Evolutionary conservation across 495 filamentous ascomycete genomes (phyloP).

Genomic region (Echria macrotheca): DNA sequence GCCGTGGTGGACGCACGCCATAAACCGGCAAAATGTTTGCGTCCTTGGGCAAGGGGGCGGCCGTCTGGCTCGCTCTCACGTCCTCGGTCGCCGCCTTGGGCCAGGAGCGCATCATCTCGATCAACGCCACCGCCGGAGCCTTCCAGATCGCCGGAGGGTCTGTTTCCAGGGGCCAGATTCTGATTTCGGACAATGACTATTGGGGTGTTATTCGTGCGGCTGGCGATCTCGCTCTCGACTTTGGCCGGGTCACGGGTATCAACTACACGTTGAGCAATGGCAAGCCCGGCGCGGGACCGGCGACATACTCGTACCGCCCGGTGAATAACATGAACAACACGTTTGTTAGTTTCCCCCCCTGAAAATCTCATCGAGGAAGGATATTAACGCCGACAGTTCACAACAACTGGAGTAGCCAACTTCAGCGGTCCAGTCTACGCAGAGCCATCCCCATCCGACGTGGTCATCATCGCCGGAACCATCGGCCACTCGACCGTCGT

Average conservation of each 20-base stretch:
- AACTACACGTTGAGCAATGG: slow-evolving; percentile 53
- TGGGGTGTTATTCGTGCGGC: slow-evolving; percentile 64
- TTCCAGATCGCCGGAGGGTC: slow-evolving; percentile 43
- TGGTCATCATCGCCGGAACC: slow-evolving; percentile 65
- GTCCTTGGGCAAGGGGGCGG: slow-evolving; percentile 17
- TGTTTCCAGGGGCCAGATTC: slow-evolving; percentile 43
- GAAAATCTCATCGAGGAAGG: no score
- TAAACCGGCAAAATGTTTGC: slow-evolving; percentile 21
- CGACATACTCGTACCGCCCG: slow-evolving; percentile 38
- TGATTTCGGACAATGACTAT: slow-evolving; percentile 53
- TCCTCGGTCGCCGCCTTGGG: slow-evolving; percentile 43
- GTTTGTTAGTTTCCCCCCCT: slow-evolving; percentile 27
- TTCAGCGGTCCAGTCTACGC: slow-evolving; percentile 42
- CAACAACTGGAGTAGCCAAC: slow-evolving; percentile 33
- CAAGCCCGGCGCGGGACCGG: slow-evolving; percentile 30
- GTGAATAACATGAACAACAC: slow-evolving; percentile 43
- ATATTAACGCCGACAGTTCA: slow-evolving; percentile 29
- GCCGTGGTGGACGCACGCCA: not conserved
- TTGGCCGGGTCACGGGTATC: slow-evolving; percentile 60
- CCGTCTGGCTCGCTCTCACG: slow-evolving; percentile 21
- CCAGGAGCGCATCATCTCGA: slow-evolving; percentile 52
- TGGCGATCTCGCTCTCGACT: slow-evolving; percentile 62
- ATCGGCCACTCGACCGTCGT: slow-evolving; percentile 59
- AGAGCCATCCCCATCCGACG: slow-evolving; percentile 39
- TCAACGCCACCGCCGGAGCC: slow-evolving; percentile 32